Evolutionary conservation across 2,329 filamentous ascomycete genomes (phyloP).

Genomic region (Talaromyces funiculosus): DNA sequence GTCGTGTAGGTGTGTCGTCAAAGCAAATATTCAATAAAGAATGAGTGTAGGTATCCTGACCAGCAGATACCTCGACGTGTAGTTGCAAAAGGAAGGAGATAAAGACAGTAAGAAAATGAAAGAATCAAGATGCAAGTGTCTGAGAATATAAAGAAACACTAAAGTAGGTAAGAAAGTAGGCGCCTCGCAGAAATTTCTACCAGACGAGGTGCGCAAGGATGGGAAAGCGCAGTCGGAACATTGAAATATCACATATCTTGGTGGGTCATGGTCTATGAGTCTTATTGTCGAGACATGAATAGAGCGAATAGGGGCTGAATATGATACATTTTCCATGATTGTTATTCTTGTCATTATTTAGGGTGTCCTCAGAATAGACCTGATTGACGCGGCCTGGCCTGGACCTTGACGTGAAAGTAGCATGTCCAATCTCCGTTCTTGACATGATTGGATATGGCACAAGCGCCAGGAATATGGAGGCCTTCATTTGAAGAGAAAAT

Average conservation of each 20-base stretch:
- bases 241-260: background rate
- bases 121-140: background rate
- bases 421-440: background rate
- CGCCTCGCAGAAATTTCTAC: background rate
- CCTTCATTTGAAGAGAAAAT: background rate
- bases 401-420: background rate
- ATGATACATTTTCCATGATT: background rate
- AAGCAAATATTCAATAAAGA: background rate
- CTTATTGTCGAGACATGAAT: background rate
- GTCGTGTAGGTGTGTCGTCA: background rate
- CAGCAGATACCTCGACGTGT: background rate
- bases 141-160: background rate
- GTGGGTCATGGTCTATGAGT: conserved; percentile 1
- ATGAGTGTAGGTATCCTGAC: background rate
- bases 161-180: background rate
- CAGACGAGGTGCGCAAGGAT: background rate
- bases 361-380: background rate
- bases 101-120: background rate
- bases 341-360: background rate
- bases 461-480: background rate
- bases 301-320: background rate
- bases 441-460: background rate
- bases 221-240: background rate
- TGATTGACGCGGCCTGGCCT: background rate
- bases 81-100: background rate